Evolutionary conservation across 768 basidiomycete species (phyloP).

Genomic region (Termitomyces eurrhizus): DNA sequence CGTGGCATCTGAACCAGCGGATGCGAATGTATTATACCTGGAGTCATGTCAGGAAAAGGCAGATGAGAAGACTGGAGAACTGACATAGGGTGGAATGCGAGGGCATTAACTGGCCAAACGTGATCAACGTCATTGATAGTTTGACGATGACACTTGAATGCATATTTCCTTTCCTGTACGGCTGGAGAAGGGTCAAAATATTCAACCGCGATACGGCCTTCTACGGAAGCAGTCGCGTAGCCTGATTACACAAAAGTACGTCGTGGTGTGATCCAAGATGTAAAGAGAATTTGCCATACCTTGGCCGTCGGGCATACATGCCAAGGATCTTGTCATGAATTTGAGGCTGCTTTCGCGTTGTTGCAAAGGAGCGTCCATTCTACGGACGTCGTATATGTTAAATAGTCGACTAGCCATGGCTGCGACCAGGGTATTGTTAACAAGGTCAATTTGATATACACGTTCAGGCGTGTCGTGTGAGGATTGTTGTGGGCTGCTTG

Average conservation of each 20-base stretch:
- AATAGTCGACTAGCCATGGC: constrained; percentile 91
- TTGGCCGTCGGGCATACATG: constrained; percentile 90
- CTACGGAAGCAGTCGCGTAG: constrained; percentile 90
- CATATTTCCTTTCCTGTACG: constrained; percentile 83
- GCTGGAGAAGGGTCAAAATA: constrained; percentile 84
- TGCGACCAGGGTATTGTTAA: constrained; percentile 78
- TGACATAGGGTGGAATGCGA: constrained; percentile 89
- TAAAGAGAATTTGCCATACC: constrained; percentile 41
- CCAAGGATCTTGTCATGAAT: constrained; percentile 89
- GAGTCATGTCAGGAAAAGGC: neutral
- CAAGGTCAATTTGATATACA: constrained; percentile 79
- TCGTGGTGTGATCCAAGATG: neutral
- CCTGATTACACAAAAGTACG: constrained; percentile 39
- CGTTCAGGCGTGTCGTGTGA: constrained; percentile 75
- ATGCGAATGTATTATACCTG: constrained; percentile 92
- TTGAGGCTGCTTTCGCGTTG: constrained; percentile 90
- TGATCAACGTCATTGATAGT: constrained; percentile 89
- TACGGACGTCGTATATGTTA: constrained; percentile 83
- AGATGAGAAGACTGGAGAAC: constrained; percentile 18
- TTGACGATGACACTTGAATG: constrained; percentile 96
- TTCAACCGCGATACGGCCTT: constrained; percentile 95
- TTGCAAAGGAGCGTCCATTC: constrained; percentile 72
- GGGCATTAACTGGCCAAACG: constrained; percentile 93
- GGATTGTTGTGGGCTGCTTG: constrained; percentile 50
- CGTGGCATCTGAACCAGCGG: constrained; percentile 90